Conservation (phyloP, 2,329 filamentous ascomycete genomes). For the Xylaria digitata region DNA sequence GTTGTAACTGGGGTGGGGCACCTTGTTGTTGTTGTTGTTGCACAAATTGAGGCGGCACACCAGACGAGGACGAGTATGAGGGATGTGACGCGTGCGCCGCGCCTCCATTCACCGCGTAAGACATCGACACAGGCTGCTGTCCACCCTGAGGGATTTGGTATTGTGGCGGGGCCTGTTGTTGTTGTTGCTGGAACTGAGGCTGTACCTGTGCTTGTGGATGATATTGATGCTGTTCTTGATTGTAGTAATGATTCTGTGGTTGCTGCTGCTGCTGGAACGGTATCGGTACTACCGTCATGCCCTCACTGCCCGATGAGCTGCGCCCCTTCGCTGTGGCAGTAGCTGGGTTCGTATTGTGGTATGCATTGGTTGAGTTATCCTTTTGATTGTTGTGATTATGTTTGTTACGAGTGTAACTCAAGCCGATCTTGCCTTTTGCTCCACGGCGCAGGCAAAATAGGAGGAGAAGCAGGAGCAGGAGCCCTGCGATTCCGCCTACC, state of each 20-base stretch:
- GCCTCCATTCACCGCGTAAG: constrained; percentile 34
- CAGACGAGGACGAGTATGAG: constrained; percentile 33
- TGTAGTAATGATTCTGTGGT: constrained; percentile 33
- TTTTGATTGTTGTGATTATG: constrained; percentile 36
- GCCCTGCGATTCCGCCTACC: constrained; percentile 46
- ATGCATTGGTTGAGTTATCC: constrained; percentile 31
- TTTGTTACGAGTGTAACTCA: constrained; percentile 41
- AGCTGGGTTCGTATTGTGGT: constrained; percentile 27
- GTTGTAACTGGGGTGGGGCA: constrained; percentile 23
- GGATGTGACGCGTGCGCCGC: constrained; percentile 20
- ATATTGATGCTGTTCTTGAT: constrained; percentile 31
- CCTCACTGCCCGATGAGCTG: constrained; percentile 33
- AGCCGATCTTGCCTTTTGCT: constrained; percentile 33
- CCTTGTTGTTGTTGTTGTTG: constrained; percentile 24
- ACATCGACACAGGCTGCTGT: constrained; percentile 30
- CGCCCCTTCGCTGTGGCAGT: constrained; percentile 22
- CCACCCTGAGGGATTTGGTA: constrained; percentile 11
- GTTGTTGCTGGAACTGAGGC: constrained; percentile 22
- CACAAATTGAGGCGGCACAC: constrained; percentile 1
- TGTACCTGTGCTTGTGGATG: constrained; percentile 23
- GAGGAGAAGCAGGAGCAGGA: constrained; percentile 45
- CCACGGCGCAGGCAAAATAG: constrained; percentile 40
- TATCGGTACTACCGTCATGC: constrained; percentile 12
- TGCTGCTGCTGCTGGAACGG: constrained; percentile 12
- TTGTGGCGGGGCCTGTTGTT: constrained; percentile 7